A percentile compares a stretch with the other conserved stretches of the same genome.
Evolutionary conservation across 139 green algal genomes (phyloP).

Genomic region (Raphidocelis subcapitata): DNA sequence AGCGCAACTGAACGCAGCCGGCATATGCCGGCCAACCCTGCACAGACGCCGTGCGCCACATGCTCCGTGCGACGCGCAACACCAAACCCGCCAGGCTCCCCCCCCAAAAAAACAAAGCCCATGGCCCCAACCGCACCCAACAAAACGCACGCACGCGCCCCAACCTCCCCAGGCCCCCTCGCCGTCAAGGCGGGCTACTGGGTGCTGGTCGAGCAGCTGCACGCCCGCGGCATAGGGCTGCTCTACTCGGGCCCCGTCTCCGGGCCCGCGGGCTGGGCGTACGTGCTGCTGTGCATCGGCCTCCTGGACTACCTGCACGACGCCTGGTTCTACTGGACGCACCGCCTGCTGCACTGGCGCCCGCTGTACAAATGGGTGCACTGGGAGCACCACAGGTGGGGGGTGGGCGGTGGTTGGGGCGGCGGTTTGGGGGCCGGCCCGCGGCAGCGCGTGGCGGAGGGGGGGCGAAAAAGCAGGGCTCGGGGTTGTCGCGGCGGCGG

Average conservation of each 20-base stretch:
- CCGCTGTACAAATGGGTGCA: slow-evolving; percentile 81
- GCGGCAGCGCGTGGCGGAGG: too few species aligned
- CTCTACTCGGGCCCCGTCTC: slow-evolving; percentile 55
- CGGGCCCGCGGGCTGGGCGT: slow-evolving; percentile 1
- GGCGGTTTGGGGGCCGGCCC: too few species aligned
- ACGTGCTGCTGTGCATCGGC: slow-evolving; percentile 49
- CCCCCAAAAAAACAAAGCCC: too few species aligned
- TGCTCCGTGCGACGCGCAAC: too few species aligned
- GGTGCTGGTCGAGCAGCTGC: slow-evolving; percentile 68
- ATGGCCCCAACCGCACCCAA: neutral
- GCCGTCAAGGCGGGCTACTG: slow-evolving; percentile 75
- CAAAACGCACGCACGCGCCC: neutral
- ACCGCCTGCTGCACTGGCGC: slow-evolving; percentile 80
- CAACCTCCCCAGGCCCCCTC: slow-evolving; percentile 60
- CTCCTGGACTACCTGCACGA: slow-evolving; percentile 85
- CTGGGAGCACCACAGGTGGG: slow-evolving; percentile 78
- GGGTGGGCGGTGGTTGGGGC: too few species aligned
- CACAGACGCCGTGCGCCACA: too few species aligned
- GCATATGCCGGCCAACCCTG: too few species aligned
- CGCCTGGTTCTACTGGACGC: slow-evolving; percentile 92
- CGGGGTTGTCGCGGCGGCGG: too few species aligned
- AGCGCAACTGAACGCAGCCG: too few species aligned
- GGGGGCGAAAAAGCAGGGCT: too few species aligned
- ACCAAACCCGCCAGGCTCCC: too few species aligned
- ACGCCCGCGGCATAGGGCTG: slow-evolving; percentile 36